Evolutionary conservation across 768 basidiomycete species (phyloP).

Genomic region (Trametes coccinea): DNA sequence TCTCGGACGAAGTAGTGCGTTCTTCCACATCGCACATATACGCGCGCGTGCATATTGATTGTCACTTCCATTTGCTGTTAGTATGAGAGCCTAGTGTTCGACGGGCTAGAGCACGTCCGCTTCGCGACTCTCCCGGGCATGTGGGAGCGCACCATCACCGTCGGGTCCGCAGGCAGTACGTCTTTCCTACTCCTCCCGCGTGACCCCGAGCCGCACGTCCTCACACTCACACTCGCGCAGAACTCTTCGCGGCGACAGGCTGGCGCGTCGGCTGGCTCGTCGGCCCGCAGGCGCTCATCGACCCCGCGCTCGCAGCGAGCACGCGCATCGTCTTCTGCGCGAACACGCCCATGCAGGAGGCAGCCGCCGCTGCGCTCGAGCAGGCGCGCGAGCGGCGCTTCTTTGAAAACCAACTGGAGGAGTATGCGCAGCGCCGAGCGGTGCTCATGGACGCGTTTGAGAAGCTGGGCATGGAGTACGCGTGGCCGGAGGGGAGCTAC

Average conservation of each 20-base stretch:
- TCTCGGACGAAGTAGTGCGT: slow-evolving; percentile 95
- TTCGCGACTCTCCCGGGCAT: slow-evolving; percentile 94
- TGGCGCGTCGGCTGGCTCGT: slow-evolving; percentile 98
- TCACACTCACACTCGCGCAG: slow-evolving; percentile 39
- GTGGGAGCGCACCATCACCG: slow-evolving; percentile 98
- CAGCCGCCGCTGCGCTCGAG: slow-evolving; percentile 84
- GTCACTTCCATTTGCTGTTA: slow-evolving; percentile 30
- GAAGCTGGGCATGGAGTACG: slow-evolving; percentile 77
- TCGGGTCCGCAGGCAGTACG: slow-evolving; percentile 89
- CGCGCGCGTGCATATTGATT: not conserved
- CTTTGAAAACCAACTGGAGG: slow-evolving; percentile 73
- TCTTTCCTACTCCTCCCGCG: not conserved
- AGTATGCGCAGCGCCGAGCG: slow-evolving; percentile 78
- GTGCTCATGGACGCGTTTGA: slow-evolving; percentile 81
- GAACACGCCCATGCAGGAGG: slow-evolving; percentile 94
- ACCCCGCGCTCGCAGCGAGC: slow-evolving; percentile 82
- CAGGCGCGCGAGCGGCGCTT: slow-evolving; percentile 68
- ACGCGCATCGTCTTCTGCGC: slow-evolving; percentile 95
- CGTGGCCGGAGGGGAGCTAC: slow-evolving; percentile 86
- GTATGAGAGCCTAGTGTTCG: slow-evolving; percentile 93
- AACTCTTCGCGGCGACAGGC: slow-evolving; percentile 94
- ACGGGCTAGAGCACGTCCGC: slow-evolving; percentile 83
- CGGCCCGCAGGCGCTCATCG: slow-evolving; percentile 77
- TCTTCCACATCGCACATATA: too few relatives aligned
- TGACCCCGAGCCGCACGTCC: too few relatives aligned